A percentile compares a stretch with the other conserved stretches of the same genome.
These are phyloP conservation scores for Millerozyma acaciae DNA, from an alignment of 805 yeast species.

Conservation along the genomic window DNA sequence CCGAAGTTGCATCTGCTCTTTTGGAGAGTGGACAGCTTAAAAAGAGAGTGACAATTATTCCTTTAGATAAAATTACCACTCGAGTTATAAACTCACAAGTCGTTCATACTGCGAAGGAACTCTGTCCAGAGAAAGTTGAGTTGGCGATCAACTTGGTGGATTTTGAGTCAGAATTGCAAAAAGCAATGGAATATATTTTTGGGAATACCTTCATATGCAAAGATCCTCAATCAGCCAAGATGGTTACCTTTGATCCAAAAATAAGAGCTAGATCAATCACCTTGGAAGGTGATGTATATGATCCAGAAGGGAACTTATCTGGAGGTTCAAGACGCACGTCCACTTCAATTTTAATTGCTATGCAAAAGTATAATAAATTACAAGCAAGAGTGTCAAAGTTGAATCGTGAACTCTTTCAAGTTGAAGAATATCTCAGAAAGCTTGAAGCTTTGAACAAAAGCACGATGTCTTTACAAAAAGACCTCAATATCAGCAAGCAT, in stretches of 20 bases:
- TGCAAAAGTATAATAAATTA: constrained; percentile 59
- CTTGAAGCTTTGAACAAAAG: constrained; percentile 43
- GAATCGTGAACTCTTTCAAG: constrained; percentile 38
- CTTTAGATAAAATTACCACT: constrained; percentile 79
- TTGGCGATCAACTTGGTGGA: constrained; percentile 81
- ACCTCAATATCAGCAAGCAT: constrained; percentile 54
- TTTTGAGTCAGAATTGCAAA: constrained; percentile 62
- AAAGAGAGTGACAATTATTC: constrained; percentile 86
- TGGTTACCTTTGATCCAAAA: constrained; percentile 80
- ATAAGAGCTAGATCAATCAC: constrained; percentile 83
- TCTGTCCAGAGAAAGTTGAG: constrained; percentile 83
- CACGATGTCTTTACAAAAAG: constrained; percentile 56
- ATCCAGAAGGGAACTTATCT: constrained; percentile 91
- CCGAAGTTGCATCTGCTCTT: constrained; percentile 76
- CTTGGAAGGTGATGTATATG: constrained; percentile 88
- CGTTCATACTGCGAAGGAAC: constrained; percentile 62
- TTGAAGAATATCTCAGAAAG: constrained; percentile 38
- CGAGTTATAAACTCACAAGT: constrained; percentile 48
- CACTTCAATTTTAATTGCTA: constrained; percentile 55
- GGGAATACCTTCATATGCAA: constrained; percentile 86
- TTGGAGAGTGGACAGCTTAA: constrained; percentile 74
- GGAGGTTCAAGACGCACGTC: constrained; percentile 82
- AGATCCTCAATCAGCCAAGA: constrained; percentile 84
- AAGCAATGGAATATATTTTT: constrained; percentile 89
- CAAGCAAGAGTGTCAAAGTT: constrained; percentile 35